Evolutionary conservation across 1,284 basidiomycete species (phyloP), one percentile per base, ranked within the genome.

Genomic region (Rhodotorula glutinis): DNA sequence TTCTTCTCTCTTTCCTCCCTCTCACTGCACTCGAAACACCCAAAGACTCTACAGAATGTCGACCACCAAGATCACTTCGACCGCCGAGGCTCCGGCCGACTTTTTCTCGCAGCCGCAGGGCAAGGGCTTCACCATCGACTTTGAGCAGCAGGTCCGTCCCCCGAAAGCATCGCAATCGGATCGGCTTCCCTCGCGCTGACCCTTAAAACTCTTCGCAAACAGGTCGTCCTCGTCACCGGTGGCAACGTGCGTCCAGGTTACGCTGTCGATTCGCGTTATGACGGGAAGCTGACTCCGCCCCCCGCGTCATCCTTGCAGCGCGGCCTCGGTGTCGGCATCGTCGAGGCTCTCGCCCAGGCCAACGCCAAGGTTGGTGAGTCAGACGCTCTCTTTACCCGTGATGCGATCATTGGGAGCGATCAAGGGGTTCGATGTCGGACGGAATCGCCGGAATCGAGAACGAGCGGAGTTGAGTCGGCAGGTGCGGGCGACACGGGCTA

Each of bases 261-360:
- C 16, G 17, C 43, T 46, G 7, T 27, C 7, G 4, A 23, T 33
- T 14, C 13, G 13, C 77, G 53, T 73, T 81, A 5, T 77, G 80
- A 38, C 82, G 81, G 0, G 82, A 81, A 3, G 13, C 30, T n/a
- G 40, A 23, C 40, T n/a, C 17, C 27, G 38, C 43, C 19, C 25
- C 41, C 25, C 17, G 9, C 40, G 5, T 17, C 27, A 13, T 13
- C 27, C 13, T 13, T 29, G 11, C 60, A 62, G 61, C 10, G 77
- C 29, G 83, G 83, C 51, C 83, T 84, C 58, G 84, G 84, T 5
- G 75, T 71, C n/a, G 83, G 79, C 14, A 80, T 81, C 66, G 80
- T 81, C 63, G 76, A 76, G 53, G 81, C 82, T 5, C 78, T 82
- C 62, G 82, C 82, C 14, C 72, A 78, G 55, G 80, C 82, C 0